Conservation (phyloP, 1,284 basidiomycete genomes). For the Inonotus hispidus region DNA sequence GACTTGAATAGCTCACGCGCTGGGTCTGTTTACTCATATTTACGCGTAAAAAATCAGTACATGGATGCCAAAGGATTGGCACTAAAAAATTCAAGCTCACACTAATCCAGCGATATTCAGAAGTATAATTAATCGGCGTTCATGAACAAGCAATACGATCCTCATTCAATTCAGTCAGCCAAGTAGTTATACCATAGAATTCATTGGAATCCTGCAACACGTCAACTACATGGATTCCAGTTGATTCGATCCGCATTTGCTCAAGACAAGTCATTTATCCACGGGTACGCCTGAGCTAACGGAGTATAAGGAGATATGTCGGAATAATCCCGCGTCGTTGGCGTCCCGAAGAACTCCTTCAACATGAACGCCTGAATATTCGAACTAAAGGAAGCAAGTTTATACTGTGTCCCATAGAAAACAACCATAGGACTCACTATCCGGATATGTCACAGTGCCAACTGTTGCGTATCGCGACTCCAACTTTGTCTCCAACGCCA, state of each 20-base stretch:
- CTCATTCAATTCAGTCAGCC: too few relatives aligned
- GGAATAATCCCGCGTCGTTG: conserved; percentile 14
- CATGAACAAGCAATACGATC: too few relatives aligned
- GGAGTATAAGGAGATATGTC: conserved; percentile 13
- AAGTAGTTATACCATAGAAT: too few relatives aligned
- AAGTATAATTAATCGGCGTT: too few relatives aligned
- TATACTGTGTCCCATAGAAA: background rate
- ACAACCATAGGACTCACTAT: conserved; percentile 23
- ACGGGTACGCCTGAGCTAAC: conserved; percentile 7
- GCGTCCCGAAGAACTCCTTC: conserved; percentile 16
- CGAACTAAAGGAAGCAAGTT: background rate
- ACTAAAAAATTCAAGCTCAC: too few relatives aligned
- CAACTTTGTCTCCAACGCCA: conserved; percentile 23
- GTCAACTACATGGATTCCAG: background rate
- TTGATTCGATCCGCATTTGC: background rate
- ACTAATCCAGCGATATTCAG: too few relatives aligned
- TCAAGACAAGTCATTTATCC: conserved; percentile 2
- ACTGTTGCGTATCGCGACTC: conserved; percentile 24
- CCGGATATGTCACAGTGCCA: conserved; percentile 25
- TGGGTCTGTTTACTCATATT: too few relatives aligned
- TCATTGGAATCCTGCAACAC: background rate
- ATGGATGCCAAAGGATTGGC: too few relatives aligned
- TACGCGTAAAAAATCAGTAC: too few relatives aligned
- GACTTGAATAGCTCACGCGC: too few relatives aligned
- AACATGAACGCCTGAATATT: conserved; percentile 18